Percentiles rank a stretch among this genome's conserved stretches.
Evolutionary conservation across 371 early-diverging fungal genomes (phyloP).

Genomic region (Mortierella sp.): DNA sequence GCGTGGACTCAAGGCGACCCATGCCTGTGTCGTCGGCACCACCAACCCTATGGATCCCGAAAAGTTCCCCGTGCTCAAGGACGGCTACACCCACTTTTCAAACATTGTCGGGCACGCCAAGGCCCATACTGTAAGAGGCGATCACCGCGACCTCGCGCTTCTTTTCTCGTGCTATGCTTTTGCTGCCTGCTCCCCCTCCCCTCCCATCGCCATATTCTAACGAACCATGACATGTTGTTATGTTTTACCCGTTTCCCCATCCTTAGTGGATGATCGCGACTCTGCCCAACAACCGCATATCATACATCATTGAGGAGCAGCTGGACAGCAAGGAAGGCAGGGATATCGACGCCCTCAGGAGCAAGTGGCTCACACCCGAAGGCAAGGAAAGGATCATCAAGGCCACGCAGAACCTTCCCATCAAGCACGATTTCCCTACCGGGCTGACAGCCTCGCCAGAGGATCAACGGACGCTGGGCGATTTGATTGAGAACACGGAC

Average conservation of each 20-base stretch:
- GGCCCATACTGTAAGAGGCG: neutral
- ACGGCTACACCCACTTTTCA: neutral
- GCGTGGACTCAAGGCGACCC: neutral
- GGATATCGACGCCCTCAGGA: neutral
- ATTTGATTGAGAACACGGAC: slow-evolving; percentile 13
- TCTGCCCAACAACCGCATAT: neutral
- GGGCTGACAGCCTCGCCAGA: neutral
- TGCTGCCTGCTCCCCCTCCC: neutral
- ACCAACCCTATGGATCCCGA: slow-evolving; percentile 1
- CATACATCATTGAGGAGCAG: neutral
- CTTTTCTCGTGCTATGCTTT: neutral
- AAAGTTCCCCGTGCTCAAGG: slow-evolving; percentile 1
- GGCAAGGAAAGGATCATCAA: slow-evolving; percentile 8
- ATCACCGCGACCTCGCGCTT: neutral
- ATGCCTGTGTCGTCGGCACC: neutral
- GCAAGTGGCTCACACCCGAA: neutral
- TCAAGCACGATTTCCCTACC: neutral
- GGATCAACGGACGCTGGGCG: neutral
- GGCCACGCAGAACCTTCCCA: neutral
- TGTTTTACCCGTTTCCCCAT: no score
- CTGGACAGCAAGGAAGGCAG: neutral
- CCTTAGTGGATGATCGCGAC: no score
- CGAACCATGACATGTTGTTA: no score
- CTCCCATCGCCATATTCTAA: no score
- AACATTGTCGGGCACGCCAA: neutral